These are phyloP conservation scores for Pouteria glomerata DNA, from an alignment of 148 eudicot genomes.

Conservation along the genomic window DNA sequence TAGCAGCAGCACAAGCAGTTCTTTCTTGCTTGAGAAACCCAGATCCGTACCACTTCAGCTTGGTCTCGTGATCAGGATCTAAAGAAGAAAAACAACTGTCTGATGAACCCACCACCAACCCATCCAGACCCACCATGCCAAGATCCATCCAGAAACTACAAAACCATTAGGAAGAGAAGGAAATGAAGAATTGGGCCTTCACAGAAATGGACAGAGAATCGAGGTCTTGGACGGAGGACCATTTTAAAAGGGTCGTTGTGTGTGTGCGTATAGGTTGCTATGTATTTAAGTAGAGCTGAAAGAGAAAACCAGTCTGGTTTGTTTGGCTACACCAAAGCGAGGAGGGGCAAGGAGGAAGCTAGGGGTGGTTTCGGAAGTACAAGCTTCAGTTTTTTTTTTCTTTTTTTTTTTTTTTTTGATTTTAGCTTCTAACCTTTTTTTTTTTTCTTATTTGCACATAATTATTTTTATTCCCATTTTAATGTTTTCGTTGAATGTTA, in stretches of 20 bases:
- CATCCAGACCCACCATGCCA: conserved; percentile 18
- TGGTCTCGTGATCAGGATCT: conserved; percentile 24
- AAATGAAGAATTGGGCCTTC: conserved; percentile 8
- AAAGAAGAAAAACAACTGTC: not conserved
- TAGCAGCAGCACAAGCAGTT: not conserved
- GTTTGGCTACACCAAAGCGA: not conserved
- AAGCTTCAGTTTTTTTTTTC: not conserved
- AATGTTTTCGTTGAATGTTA: too few species aligned
- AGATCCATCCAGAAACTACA: conserved; percentile 31
- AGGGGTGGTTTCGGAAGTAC: too few species aligned
- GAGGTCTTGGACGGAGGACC: conserved; percentile 8
- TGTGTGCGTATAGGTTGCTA: not conserved
- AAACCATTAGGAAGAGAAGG: not conserved
- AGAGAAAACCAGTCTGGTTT: not conserved
- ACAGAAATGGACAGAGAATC: not conserved
- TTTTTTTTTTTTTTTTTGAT: too few species aligned
- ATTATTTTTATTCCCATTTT: too few species aligned
- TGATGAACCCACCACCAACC: not conserved
- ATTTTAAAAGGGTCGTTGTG: conserved; percentile 9
- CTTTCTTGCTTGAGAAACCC: conserved; percentile 28
- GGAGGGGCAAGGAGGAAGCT: not conserved
- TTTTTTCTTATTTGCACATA: too few species aligned
- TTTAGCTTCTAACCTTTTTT: too few species aligned
- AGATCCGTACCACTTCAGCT: conserved; percentile 35
- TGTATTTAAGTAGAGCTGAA: not conserved